These are phyloP conservation scores for Aspergillus latus DNA, from an alignment of 2,329 filamentous ascomycete species.

Conservation along the genomic window DNA sequence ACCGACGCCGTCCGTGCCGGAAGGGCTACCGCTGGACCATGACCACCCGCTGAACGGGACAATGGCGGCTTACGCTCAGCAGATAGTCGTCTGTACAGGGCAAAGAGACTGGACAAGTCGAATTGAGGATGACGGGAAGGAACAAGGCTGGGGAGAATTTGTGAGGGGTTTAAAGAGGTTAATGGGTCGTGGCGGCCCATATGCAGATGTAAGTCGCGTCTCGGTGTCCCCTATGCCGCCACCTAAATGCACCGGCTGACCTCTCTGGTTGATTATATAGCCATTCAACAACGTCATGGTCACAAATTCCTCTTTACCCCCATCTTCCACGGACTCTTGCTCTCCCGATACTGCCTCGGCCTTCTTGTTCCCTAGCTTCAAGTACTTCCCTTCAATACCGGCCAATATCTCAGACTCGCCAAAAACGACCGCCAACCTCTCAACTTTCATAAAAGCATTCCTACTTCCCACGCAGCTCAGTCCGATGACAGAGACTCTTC, in stretches of 20 bases:
- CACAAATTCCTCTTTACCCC: slow-evolving; percentile 72
- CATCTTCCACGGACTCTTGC: slow-evolving; percentile 43
- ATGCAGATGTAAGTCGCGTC: slow-evolving; percentile 55
- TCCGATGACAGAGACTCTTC: slow-evolving; percentile 33
- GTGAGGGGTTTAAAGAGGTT: slow-evolving; percentile 68
- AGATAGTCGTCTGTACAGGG: slow-evolving; percentile 81
- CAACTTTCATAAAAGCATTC: slow-evolving; percentile 46
- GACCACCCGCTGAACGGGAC: slow-evolving; percentile 69
- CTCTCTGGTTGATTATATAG: slow-evolving; percentile 45
- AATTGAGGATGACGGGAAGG: slow-evolving; percentile 74
- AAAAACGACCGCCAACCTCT: slow-evolving; percentile 30
- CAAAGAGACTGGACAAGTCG: slow-evolving; percentile 75
- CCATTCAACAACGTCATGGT: slow-evolving; percentile 80
- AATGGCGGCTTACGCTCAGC: slow-evolving; percentile 75
- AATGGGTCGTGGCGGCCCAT: slow-evolving; percentile 64
- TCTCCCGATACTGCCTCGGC: slow-evolving; percentile 52
- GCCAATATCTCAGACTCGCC: slow-evolving; percentile 54
- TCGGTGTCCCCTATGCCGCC: background rate
- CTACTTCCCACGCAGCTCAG: slow-evolving; percentile 40
- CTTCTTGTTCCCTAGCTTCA: slow-evolving; percentile 80
- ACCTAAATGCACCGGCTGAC: slow-evolving; percentile 8
- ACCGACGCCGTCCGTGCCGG: slow-evolving; percentile 67
- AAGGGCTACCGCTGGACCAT: slow-evolving; percentile 72
- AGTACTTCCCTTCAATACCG: slow-evolving; percentile 71
- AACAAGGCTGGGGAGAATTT: slow-evolving; percentile 47